A percentile compares a stretch with the other conserved stretches of the same genome.
These are phyloP conservation scores for Penicillium sp. DNA, from an alignment of 2,329 filamentous ascomycete genomes.

Conservation along the genomic window DNA sequence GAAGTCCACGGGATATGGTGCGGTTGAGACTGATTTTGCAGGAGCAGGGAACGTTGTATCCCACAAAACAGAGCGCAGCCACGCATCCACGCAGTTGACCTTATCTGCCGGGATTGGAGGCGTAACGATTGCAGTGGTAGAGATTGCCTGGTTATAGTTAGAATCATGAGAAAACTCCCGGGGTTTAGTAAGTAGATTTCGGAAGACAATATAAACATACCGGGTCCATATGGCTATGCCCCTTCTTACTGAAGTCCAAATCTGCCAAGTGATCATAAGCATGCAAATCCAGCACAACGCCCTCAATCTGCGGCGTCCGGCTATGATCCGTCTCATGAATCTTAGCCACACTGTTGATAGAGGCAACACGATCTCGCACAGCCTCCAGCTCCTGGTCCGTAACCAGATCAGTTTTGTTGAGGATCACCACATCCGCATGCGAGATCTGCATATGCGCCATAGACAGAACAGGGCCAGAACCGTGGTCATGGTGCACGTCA, in stretches of 20 bases:
- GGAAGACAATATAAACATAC: constrained; percentile 46
- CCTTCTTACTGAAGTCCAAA: constrained; percentile 69
- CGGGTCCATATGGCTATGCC: constrained; percentile 87
- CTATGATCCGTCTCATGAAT: constrained; percentile 79
- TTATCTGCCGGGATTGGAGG: constrained; percentile 58
- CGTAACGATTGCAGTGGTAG: constrained; percentile 72
- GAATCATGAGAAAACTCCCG: background rate
- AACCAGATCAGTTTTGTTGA: constrained; percentile 92
- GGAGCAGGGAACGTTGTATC: constrained; percentile 49
- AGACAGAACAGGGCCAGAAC: constrained; percentile 69
- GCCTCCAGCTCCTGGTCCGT: constrained; percentile 63
- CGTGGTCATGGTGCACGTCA: constrained; percentile 39
- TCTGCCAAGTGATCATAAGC: constrained; percentile 82
- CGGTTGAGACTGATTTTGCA: constrained; percentile 3
- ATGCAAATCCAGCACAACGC: constrained; percentile 82
- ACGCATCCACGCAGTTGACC: constrained; percentile 68
- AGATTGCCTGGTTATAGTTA: constrained; percentile 63
- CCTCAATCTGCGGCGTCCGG: constrained; percentile 76
- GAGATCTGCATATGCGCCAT: constrained; percentile 96
- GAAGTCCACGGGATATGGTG: constrained; percentile 47
- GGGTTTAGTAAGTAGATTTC: background rate
- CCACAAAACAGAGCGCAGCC: constrained; percentile 84
- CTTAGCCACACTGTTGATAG: constrained; percentile 87
- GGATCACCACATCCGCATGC: constrained; percentile 88
- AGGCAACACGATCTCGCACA: constrained; percentile 68